Conservation (phyloP, 495 filamentous ascomycete genomes). For the Sordaria brevicollis region DNA sequence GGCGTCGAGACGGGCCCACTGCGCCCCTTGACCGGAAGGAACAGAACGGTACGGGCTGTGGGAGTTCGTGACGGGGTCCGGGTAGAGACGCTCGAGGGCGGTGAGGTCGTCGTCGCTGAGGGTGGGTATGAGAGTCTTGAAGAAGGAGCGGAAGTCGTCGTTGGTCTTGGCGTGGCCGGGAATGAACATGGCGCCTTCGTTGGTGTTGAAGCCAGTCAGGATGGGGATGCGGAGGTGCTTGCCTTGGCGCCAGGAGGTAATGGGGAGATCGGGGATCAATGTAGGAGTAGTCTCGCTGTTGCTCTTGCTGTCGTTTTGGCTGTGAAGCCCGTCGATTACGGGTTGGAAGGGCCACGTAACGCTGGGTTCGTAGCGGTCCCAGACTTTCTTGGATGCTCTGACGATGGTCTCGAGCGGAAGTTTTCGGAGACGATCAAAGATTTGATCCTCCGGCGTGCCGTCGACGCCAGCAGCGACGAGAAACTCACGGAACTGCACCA, state of each 20-base stretch:
- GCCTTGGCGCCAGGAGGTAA: slow-evolving; percentile 43
- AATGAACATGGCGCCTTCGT: slow-evolving; percentile 55
- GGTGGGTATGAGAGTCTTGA: slow-evolving; percentile 43
- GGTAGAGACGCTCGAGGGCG: slow-evolving; percentile 44
- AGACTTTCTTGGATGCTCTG: slow-evolving; percentile 40
- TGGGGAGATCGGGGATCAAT: slow-evolving; percentile 45
- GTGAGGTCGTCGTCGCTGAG: slow-evolving; percentile 36
- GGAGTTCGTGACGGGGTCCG: slow-evolving; percentile 35
- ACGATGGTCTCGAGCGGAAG: slow-evolving; percentile 36
- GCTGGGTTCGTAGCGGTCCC: slow-evolving; percentile 40
- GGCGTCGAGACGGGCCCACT: slow-evolving; percentile 51
- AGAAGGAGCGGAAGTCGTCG: slow-evolving; percentile 44
- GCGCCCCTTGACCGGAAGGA: slow-evolving; percentile 34
- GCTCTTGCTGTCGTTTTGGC: slow-evolving; percentile 9
- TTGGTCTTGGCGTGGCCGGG: slow-evolving; percentile 32
- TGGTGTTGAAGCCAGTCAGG: slow-evolving; percentile 54
- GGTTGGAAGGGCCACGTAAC: slow-evolving; percentile 61
- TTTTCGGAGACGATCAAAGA: slow-evolving; percentile 42
- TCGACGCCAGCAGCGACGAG: slow-evolving; percentile 34
- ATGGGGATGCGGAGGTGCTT: slow-evolving; percentile 49
- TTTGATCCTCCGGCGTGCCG: slow-evolving; percentile 27
- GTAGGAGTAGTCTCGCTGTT: slow-evolving; percentile 12
- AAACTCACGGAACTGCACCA: slow-evolving; percentile 50
- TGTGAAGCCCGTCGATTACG: slow-evolving; percentile 46
- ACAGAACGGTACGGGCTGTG: slow-evolving; percentile 18